A percentile compares a stretch with the other conserved stretches of the same genome.
These are phyloP conservation scores for Phaseolus coccineus DNA, from an alignment of 331 rosid species.

Conservation along the genomic window DNA sequence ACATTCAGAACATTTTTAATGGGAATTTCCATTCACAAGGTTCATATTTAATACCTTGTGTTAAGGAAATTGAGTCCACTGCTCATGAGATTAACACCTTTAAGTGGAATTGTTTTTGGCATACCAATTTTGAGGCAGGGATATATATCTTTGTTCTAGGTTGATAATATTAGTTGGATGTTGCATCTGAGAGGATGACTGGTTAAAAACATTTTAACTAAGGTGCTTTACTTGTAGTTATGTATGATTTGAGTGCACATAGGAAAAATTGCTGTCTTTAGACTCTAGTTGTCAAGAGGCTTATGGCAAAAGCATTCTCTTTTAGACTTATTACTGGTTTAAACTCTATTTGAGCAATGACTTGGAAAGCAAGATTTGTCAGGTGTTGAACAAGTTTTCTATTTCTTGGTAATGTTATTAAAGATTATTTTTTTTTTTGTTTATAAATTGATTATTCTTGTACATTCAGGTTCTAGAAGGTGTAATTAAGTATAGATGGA, in stretches of 20 bases:
- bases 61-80: too few species aligned
- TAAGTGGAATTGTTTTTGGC: conserved; percentile 1
- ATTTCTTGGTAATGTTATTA: neutral
- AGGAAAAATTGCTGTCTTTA: conserved; percentile 9
- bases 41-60: too few species aligned
- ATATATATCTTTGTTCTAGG: neutral
- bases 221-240: neutral
- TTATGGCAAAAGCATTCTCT: conserved; percentile 4
- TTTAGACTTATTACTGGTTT: conserved; percentile 22
- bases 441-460: neutral
- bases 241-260: conserved; percentile 20
- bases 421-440: neutral
- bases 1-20: neutral
- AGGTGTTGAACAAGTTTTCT: neutral
- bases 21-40: too few species aligned
- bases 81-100: neutral
- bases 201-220: neutral
- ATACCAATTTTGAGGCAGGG: neutral
- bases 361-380: neutral
- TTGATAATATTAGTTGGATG: conserved; percentile 4
- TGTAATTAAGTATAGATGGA: conserved; percentile 97
- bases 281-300: conserved; percentile 9
- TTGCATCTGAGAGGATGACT: neutral
- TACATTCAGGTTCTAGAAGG: conserved; percentile 90
- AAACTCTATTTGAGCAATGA: conserved; percentile 12